Conservation (phyloP, 2,329 filamentous ascomycete genomes). For the Calonectria fujianensis region DNA sequence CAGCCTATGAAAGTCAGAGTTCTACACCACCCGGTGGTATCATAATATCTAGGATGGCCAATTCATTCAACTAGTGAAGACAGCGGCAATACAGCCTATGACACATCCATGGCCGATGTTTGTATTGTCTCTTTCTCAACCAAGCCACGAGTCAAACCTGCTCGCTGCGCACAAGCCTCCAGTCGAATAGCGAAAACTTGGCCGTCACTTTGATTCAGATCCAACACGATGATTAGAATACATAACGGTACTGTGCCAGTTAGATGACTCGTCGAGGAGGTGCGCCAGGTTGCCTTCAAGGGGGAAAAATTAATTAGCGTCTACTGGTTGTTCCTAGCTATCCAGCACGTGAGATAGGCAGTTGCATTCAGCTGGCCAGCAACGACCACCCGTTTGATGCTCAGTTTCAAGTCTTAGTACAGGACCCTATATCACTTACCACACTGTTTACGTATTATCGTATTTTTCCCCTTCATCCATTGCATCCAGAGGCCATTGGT, state of each 20-base stretch:
- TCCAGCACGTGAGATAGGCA: slow-evolving; percentile 10
- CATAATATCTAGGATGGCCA: neutral
- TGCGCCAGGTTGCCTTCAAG: neutral
- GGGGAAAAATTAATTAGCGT: neutral
- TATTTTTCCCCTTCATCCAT: neutral
- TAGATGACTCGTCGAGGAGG: neutral
- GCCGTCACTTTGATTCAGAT: neutral
- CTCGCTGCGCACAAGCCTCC: neutral
- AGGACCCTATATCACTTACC: neutral
- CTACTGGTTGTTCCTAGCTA: neutral
- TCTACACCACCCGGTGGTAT: neutral
- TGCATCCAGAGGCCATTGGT: neutral
- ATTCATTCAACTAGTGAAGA: neutral
- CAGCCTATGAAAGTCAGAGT: neutral
- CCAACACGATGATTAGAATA: neutral
- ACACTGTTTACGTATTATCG: neutral
- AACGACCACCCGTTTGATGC: neutral
- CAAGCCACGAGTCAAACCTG: neutral
- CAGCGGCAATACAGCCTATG: neutral
- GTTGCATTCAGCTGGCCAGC: slow-evolving; percentile 9
- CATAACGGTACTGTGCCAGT: neutral
- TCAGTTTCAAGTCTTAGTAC: neutral
- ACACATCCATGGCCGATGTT: neutral
- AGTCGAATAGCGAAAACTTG: neutral
- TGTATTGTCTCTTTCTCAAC: neutral